A percentile compares a stretch with the other conserved stretches of the same genome.
Conservation (phyloP, 257 asterid genomes). For the Capsicum baccatum region DNA sequence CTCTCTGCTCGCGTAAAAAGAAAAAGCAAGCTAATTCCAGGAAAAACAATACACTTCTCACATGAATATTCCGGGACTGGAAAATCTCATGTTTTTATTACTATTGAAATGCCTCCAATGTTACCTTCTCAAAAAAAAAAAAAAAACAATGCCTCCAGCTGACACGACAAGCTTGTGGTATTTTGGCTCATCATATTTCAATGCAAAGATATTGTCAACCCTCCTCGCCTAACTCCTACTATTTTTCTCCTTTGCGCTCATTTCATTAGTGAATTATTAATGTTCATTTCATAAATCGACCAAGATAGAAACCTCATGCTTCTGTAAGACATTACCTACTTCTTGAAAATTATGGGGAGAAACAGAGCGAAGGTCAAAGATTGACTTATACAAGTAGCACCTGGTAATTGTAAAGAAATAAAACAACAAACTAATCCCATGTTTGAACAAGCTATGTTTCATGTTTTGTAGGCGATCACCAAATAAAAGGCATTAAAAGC, state of each 20-base stretch:
- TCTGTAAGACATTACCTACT: not conserved
- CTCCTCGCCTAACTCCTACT: not conserved
- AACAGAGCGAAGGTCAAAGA: conserved; percentile 15
- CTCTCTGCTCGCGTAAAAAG: not conserved
- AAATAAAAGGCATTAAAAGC: not conserved
- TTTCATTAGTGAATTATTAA: not conserved
- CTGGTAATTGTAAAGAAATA: not conserved
- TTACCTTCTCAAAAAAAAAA: too few species aligned
- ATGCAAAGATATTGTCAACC: not conserved
- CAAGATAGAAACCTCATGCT: not conserved
- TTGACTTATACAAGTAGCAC: not conserved
- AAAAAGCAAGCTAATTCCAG: not conserved
- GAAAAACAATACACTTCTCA: conserved; percentile 20
- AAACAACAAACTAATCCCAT: not conserved
- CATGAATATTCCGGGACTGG: not conserved
- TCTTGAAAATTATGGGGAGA: not conserved
- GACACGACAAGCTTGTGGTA: not conserved
- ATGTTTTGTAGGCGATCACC: not conserved
- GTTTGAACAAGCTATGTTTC: not conserved
- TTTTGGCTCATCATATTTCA: not conserved
- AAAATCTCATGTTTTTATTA: not conserved
- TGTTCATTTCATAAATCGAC: not conserved
- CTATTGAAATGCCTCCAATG: not conserved
- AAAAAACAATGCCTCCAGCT: not conserved
- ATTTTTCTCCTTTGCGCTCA: not conserved